Base-by-base conservation (phyloP, 2,329 filamentous ascomycete genomes). In the Drechslera avenae region DNA sequence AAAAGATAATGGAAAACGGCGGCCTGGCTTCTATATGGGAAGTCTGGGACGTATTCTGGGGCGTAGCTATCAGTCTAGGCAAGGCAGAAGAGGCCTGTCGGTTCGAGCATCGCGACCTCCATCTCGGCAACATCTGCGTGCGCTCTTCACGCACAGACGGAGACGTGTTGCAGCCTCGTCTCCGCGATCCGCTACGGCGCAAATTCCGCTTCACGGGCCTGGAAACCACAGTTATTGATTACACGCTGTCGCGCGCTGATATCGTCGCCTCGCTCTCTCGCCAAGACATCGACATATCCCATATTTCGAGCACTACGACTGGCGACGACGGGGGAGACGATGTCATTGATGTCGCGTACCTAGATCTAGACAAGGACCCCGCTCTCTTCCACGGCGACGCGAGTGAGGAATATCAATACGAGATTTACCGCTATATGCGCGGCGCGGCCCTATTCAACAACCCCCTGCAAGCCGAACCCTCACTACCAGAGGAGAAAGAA, bases 101-200 rank as follows among this genome's bases (percentile, higher is more conserved):
- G 43, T 88, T 87, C 60, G 85, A 88, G 75, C 85, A 88, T 66
- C 81, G 85, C 16, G 85, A 88, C 69, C 71, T 88, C 3, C 85
- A 88, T 68, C 75, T 85, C 30, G 85, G 84, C n/a, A 88, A 88
- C 59, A 81, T 88, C 14, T 87, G 85, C 63, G 80, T 86, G 37
- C 59, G 64, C 7, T 68, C 67, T 7, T 62, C 60, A 14, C 53
- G 57, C 6, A 32, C 50, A 12, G 52, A 52, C 10, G 54, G 64
- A n/a, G 69, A 69, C 14, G 64, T 72, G 30, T 50, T 52, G 14
- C 41, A 64, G 13, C 59, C 63, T 0, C 53, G 68, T 2, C 71
- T 78, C 50, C 73, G 73, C n/a, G 62, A 66, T 14, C 68, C 70
- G 4, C 34, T 68, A 9, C 59, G 59, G 12, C 63, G 66, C 17